phyloP scores from a whole-genome alignment of 495 filamentous ascomycete species.

The Talaromyces borbonicus region DNA sequence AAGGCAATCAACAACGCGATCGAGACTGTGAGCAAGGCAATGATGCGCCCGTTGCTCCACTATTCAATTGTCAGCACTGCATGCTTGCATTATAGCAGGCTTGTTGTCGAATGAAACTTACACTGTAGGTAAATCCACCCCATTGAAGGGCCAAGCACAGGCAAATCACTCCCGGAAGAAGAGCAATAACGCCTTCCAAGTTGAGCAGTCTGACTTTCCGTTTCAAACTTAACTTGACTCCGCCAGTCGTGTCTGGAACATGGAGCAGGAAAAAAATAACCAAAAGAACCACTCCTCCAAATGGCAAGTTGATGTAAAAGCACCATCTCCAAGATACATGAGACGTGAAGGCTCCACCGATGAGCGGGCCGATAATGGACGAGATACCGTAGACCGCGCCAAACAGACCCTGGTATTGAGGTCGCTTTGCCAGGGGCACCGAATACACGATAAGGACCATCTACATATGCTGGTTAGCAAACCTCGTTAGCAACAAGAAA shows the following conservation, averaged over 20 bases:
- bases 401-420: conserved; percentile 37
- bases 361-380: conserved; percentile 26
- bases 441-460: conserved; percentile 32
- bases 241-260: conserved; percentile 11
- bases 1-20: conserved; percentile 23
- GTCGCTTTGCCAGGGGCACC: conserved; percentile 33
- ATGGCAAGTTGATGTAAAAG: conserved; percentile 49
- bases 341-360: conserved; percentile 37
- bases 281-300: conserved; percentile 35
- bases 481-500: no score
- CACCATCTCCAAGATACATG: conserved; percentile 46
- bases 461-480: background rate
- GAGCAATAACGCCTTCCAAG: conserved; percentile 29
- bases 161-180: conserved; percentile 38
- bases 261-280: conserved; percentile 19
- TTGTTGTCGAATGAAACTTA: background rate
- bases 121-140: conserved; percentile 27
- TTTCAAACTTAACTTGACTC: background rate
- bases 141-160: conserved; percentile 46
- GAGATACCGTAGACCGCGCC: conserved; percentile 36
- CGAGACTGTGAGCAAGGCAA: conserved; percentile 26
- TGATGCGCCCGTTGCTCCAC: conserved; percentile 27
- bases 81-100: conserved; percentile 20
- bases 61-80: conserved; percentile 20
- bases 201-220: conserved; percentile 40